Percentiles rank a stretch among this genome's conserved stretches.
Conservation (phyloP, 768 basidiomycete species). For the Harrya chromipes region DNA sequence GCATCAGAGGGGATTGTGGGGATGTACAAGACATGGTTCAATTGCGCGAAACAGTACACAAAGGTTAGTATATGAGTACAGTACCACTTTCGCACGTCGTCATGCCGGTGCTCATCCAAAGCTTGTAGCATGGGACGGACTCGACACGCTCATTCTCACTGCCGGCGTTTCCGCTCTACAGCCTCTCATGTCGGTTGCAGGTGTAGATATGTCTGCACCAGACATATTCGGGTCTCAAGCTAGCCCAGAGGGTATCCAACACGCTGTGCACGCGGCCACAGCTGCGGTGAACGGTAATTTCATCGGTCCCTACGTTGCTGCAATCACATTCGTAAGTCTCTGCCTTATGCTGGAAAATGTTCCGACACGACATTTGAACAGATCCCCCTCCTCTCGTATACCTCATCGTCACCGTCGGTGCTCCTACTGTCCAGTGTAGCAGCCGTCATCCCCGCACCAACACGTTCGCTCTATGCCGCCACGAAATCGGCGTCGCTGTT, state of each 20-base stretch:
- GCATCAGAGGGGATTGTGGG: constrained; percentile 61
- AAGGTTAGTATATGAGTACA: constrained; percentile 37
- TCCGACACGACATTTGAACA: constrained; percentile 27
- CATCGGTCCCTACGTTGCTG: constrained; percentile 64
- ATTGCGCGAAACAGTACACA: constrained; percentile 49
- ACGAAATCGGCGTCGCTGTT: constrained; percentile 78
- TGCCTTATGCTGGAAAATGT: neutral
- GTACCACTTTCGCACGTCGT: neutral
- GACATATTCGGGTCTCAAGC: constrained; percentile 37
- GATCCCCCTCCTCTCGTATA: constrained; percentile 71
- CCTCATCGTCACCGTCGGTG: constrained; percentile 67
- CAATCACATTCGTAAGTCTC: constrained; percentile 63
- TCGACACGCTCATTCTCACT: constrained; percentile 79
- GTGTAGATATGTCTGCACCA: constrained; percentile 37
- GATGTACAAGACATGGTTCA: constrained; percentile 63
- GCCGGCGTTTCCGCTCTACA: constrained; percentile 84
- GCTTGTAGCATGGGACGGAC: constrained; percentile 66
- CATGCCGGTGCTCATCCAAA: neutral
- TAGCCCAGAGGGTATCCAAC: constrained; percentile 54
- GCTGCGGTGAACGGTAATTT: constrained; percentile 65
- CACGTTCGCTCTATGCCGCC: constrained; percentile 78
- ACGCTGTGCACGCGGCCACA: constrained; percentile 52
- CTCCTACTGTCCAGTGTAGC: constrained; percentile 79
- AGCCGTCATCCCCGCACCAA: constrained; percentile 80
- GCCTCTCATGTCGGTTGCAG: constrained; percentile 71